Conservation (phyloP, 2,329 filamentous ascomycete species). For the Aureobasidium sp. region DNA sequence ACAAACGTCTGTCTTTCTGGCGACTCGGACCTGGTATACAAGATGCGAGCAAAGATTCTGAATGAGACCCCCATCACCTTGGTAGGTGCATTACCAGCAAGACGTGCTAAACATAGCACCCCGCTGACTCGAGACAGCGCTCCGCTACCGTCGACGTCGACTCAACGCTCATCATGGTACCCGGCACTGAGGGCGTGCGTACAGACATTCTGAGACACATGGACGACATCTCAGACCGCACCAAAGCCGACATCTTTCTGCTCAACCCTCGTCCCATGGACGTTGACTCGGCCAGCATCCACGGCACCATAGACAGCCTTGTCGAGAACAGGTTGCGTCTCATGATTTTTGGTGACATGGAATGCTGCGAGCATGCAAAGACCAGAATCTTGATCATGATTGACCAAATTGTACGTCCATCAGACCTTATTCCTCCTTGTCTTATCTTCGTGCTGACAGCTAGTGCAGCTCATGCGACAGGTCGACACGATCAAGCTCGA, state of each 20-base stretch:
- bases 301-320: conserved; percentile 70
- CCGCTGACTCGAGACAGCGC: conserved; percentile 50
- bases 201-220: conserved; percentile 73
- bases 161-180: conserved; percentile 79
- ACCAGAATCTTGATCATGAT: conserved; percentile 94
- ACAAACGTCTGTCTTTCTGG: conserved; percentile 90
- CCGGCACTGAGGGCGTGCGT: conserved; percentile 58
- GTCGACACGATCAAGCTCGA: conserved; percentile 79
- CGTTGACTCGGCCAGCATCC: conserved; percentile 68
- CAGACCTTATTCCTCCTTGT: conserved; percentile 18
- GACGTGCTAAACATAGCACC: background rate
- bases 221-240: conserved; percentile 77
- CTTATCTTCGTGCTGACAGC: conserved; percentile 15
- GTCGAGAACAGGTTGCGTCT: conserved; percentile 84
- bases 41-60: conserved; percentile 80
- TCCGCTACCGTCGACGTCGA: conserved; percentile 92
- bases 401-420: conserved; percentile 67
- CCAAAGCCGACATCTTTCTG: conserved; percentile 93
- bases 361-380: conserved; percentile 95
- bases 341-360: conserved; percentile 88
- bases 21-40: conserved; percentile 76
- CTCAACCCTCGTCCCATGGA: conserved; percentile 73
- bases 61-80: conserved; percentile 88
- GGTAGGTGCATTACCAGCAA: conserved; percentile 49
- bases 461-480: conserved; percentile 55